Evolutionary conservation across 2,329 filamentous ascomycete genomes (phyloP).

Genomic region (Bisporella sp.): DNA sequence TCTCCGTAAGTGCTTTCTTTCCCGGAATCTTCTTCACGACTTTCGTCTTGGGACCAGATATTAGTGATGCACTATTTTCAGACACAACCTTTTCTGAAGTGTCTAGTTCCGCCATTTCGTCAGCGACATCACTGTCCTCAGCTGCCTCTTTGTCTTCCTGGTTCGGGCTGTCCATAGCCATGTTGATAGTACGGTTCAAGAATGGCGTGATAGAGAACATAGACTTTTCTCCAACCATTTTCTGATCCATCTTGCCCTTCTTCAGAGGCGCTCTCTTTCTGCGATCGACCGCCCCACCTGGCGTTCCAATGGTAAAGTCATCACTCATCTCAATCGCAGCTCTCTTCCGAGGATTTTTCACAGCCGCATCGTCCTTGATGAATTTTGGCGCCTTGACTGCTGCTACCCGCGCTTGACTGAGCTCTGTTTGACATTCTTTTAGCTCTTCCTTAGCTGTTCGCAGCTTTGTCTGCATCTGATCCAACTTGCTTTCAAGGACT

Average conservation of each 20-base stretch:
- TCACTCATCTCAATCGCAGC: constrained; percentile 35
- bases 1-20: constrained; percentile 25
- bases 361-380: constrained; percentile 14
- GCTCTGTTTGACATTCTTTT: constrained; percentile 51
- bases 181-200: constrained; percentile 65
- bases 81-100: neutral
- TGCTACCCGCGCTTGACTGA: constrained; percentile 29
- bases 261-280: constrained; percentile 40
- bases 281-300: constrained; percentile 36
- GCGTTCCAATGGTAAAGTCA: constrained; percentile 42
- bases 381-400: constrained; percentile 12
- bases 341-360: constrained; percentile 31
- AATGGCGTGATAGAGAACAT: constrained; percentile 92
- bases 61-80: neutral
- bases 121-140: neutral
- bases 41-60: constrained; percentile 12
- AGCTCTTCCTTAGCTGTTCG: constrained; percentile 65
- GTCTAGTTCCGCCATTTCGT: constrained; percentile 1
- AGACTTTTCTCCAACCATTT: constrained; percentile 75
- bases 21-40: constrained; percentile 16
- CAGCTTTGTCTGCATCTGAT: constrained; percentile 40
- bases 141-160: constrained; percentile 5
- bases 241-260: constrained; percentile 50
- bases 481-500: constrained; percentile 63
- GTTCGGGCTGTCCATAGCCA: constrained; percentile 34